Evolutionary conservation across 2,329 filamentous ascomycete species (phyloP).

Genomic region (Fusarium aywerte): DNA sequence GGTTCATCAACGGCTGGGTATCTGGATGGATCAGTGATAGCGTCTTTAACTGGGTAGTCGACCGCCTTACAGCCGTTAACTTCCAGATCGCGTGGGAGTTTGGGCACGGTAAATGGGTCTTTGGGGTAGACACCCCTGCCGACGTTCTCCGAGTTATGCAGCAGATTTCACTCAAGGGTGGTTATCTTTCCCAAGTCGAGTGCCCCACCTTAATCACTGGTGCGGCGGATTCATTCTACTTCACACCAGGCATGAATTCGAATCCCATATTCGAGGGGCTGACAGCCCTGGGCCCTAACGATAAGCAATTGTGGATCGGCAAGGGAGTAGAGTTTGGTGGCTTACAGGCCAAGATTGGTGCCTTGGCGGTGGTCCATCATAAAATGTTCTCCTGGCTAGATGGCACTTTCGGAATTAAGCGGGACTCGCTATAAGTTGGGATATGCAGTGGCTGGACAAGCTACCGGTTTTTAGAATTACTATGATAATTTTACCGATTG

Average conservation of each 20-base stretch:
- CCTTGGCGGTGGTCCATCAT: conserved; percentile 33
- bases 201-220: conserved; percentile 48
- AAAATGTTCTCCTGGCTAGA: conserved; percentile 41
- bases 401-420: conserved; percentile 33
- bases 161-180: conserved; percentile 30
- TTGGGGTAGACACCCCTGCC: conserved; percentile 42
- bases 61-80: conserved; percentile 21
- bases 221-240: conserved; percentile 36
- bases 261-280: conserved; percentile 24
- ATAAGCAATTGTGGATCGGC: conserved; percentile 41
- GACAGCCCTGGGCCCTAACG: not conserved
- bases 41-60: conserved; percentile 44
- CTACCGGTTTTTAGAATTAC: not conserved
- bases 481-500: no score
- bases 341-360: conserved; percentile 44
- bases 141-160: conserved; percentile 44
- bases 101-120: conserved; percentile 38
- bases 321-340: conserved; percentile 22
- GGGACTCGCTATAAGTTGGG: not conserved
- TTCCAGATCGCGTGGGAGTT: conserved; percentile 50
- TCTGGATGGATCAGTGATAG: conserved; percentile 42
- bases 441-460: not conserved
- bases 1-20: conserved; percentile 38
- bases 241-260: conserved; percentile 24
- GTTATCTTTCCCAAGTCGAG: conserved; percentile 36